These are phyloP conservation scores for Coniophora puteana DNA, from an alignment of 1,284 basidiomycete species.

Conservation along the genomic window DNA sequence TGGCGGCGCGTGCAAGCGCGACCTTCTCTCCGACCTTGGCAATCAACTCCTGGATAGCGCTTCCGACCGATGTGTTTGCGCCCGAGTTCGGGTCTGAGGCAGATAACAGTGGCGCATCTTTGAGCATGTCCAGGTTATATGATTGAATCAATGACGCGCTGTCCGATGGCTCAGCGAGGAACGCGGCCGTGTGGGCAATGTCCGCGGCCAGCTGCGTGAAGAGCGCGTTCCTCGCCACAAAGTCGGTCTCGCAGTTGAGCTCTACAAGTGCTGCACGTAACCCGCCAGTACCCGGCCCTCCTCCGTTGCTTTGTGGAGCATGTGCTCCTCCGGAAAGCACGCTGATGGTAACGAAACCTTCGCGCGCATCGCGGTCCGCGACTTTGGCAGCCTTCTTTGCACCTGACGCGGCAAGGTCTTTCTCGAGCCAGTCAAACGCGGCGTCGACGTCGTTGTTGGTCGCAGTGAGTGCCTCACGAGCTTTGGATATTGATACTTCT, in stretches of 20 bases:
- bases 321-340: conserved; percentile 60
- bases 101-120: conserved; percentile 68
- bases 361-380: conserved; percentile 63
- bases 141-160: conserved; percentile 37
- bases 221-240: conserved; percentile 86
- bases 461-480: conserved; percentile 80
- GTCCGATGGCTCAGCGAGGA: conserved; percentile 56
- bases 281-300: too few relatives aligned
- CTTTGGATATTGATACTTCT: conserved; percentile 83
- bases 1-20: conserved; percentile 68
- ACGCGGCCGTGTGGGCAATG: conserved; percentile 86
- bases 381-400: conserved; percentile 85
- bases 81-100: conserved; percentile 33
- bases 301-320: conserved; percentile 24
- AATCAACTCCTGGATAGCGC: conserved; percentile 77
- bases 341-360: conserved; percentile 79
- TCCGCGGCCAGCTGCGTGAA: conserved; percentile 78
- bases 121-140: conserved; percentile 49
- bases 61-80: conserved; percentile 55
- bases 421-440: conserved; percentile 80
- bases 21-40: conserved; percentile 91
- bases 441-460: conserved; percentile 71
- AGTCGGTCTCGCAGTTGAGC: conserved; percentile 96
- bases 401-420: conserved; percentile 68
- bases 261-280: conserved; percentile 87